Evolutionary conservation across 495 filamentous ascomycete species (phyloP).

Genomic region (Podospora didyma): DNA sequence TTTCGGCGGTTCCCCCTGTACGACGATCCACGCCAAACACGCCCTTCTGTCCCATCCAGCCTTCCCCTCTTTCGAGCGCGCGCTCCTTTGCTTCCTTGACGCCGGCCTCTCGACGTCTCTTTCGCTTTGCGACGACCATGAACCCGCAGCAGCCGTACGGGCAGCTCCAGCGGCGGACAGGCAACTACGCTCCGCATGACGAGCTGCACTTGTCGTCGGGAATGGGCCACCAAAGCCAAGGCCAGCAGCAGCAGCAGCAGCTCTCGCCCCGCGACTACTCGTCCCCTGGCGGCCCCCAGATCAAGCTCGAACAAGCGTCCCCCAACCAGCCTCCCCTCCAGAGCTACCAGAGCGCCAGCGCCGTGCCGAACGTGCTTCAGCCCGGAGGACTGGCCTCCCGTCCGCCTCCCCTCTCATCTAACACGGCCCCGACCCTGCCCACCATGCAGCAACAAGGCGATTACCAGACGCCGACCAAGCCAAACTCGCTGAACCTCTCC

Average conservation of each 20-base stretch:
- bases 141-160: constrained; percentile 38
- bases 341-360: constrained; percentile 49
- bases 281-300: constrained; percentile 46
- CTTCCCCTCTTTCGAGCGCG: not conserved
- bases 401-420: constrained; percentile 62
- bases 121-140: too few relatives aligned
- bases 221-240: constrained; percentile 42
- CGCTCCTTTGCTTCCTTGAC: not conserved
- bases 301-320: constrained; percentile 25
- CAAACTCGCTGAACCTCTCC: constrained; percentile 55
- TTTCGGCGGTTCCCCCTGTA: too few relatives aligned
- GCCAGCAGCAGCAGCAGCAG: not conserved
- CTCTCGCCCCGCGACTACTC: constrained; percentile 27
- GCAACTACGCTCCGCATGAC: constrained; percentile 50
- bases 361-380: constrained; percentile 69
- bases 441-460: constrained; percentile 67
- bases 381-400: constrained; percentile 52
- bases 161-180: constrained; percentile 39
- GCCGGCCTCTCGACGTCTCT: too few relatives aligned
- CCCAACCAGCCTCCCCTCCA: constrained; percentile 42
- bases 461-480: constrained; percentile 62
- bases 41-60: not conserved
- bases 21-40: too few relatives aligned
- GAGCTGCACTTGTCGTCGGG: constrained; percentile 75
- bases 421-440: constrained; percentile 68